phyloP scores from a whole-genome alignment of 208 protist genomes.

The Porcisia hertigi region DNA sequence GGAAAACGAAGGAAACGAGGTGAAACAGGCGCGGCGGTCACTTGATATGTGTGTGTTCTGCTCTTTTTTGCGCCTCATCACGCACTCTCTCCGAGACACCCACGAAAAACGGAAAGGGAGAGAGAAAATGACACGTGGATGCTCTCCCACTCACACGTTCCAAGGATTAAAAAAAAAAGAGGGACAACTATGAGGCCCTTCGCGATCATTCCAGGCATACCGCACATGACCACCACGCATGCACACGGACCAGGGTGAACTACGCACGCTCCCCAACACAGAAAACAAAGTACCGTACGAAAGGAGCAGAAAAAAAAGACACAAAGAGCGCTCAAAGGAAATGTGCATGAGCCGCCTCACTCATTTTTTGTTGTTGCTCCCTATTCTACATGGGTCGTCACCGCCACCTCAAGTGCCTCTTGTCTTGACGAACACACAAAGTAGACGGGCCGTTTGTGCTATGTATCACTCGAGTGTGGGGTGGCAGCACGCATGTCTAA shows the following conservation, averaged over 20 bases:
- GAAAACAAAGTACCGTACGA: not conserved
- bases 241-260: not conserved
- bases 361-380: not conserved
- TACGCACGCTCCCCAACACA: not conserved
- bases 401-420: not conserved
- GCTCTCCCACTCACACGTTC: not conserved
- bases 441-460: not conserved
- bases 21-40: not conserved
- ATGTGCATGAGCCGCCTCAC: no score
- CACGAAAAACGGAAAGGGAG: slow-evolving; percentile 5
- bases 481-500: not conserved
- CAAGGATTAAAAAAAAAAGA: not conserved
- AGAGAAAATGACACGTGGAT: not conserved
- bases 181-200: not conserved
- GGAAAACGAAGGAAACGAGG: not conserved
- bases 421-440: not conserved
- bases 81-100: not conserved
- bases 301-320: not conserved
- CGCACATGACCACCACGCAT: not conserved
- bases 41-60: not conserved
- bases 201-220: not conserved
- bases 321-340: not conserved
- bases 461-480: not conserved
- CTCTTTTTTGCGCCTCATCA: not conserved
- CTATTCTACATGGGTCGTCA: not conserved